Evolutionary conservation across 805 yeast species (phyloP), one percentile per base, ranked within the genome.

Genomic region (Monosporozyma aerobia): DNA sequence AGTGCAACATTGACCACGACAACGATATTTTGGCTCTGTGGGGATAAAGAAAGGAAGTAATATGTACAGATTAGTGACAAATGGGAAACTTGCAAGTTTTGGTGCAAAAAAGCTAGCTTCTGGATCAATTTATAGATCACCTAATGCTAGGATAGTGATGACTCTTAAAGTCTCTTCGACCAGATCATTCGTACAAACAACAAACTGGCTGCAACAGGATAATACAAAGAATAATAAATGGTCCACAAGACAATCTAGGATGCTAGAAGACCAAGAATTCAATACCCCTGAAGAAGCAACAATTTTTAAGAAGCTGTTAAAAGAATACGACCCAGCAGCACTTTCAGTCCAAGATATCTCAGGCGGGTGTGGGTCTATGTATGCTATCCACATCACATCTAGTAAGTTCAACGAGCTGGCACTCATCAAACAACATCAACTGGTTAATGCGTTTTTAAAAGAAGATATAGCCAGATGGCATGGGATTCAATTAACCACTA

Each of bases 331-430:
- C 6, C 97, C 99, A 1, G 67, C 70, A 32, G 69, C 69, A 37
- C 71, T 90, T 47, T 74, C 76, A 29, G 97, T 92, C 6, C 74
- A 76, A 57, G 98, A 92, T 65, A 82, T 92, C 8, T 83, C 94
- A 29, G 98, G 92, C 19, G 99, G 99, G 0, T 94, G 99, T 70
- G 99, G 99, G 1, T 90, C 97, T 6, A 94, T 94, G 99, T 94
- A 89, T 71, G 89, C 96, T 48, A 92, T 94, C 49, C 72, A 76
- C 54, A 79, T 94, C 16, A 85, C 82, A 47, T 82, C 94, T 51
- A 75, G 74, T 1, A 73, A 80, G 62, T 94, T 94, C 70, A 81
- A 85, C 59, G 96, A 96, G 0, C 64, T 87, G 45, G 73, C 87
- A 1, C 88, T 88, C 82, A 77, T 94, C 58, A 90, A 90, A 64